Percentiles rank a stretch among this genome's conserved stretches.
Evolutionary conservation across 225 moss, liverwort and hornwort genomes (phyloP).

Genomic region (Bryoerythrophyllum caledonicum): DNA sequence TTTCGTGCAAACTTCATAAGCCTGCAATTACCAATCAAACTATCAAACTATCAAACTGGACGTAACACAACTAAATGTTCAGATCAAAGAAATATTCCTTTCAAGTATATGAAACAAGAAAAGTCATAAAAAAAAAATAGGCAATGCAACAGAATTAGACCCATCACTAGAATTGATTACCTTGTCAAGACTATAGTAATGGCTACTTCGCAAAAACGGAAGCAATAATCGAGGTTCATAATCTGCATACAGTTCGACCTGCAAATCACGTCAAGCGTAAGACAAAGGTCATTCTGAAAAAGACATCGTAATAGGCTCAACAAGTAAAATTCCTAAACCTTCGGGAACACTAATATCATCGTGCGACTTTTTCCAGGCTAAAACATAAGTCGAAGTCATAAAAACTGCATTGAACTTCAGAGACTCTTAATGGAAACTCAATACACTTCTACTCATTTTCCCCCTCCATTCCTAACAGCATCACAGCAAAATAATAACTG

Average conservation of each 20-base stretch:
- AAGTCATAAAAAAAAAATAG: neutral
- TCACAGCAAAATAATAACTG: constrained; percentile 12
- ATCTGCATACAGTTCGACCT: constrained; percentile 98
- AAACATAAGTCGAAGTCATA: constrained; percentile 13
- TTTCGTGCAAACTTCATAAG: constrained; percentile 86
- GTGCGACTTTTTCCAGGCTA: neutral
- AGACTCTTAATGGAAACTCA: constrained; percentile 7
- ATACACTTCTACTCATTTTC: neutral
- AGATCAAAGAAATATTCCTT: neutral
- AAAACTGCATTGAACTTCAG: neutral
- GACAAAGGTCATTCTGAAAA: neutral
- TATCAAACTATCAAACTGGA: constrained; percentile 25
- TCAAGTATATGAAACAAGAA: neutral
- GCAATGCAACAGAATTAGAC: neutral
- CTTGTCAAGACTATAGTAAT: constrained; percentile 83
- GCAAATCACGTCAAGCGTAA: constrained; percentile 10
- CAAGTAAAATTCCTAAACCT: neutral
- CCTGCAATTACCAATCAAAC: constrained; percentile 56
- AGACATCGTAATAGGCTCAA: neutral
- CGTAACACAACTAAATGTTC: constrained; percentile 1
- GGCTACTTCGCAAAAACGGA: constrained; percentile 96
- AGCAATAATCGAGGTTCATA: constrained; percentile 93
- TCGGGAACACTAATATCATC: neutral
- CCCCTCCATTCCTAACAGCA: constrained; percentile 15
- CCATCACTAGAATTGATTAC: constrained; percentile 46